Conservation (phyloP, 352 stramenopile genomes). For the Phytophthora boehmeriae region DNA sequence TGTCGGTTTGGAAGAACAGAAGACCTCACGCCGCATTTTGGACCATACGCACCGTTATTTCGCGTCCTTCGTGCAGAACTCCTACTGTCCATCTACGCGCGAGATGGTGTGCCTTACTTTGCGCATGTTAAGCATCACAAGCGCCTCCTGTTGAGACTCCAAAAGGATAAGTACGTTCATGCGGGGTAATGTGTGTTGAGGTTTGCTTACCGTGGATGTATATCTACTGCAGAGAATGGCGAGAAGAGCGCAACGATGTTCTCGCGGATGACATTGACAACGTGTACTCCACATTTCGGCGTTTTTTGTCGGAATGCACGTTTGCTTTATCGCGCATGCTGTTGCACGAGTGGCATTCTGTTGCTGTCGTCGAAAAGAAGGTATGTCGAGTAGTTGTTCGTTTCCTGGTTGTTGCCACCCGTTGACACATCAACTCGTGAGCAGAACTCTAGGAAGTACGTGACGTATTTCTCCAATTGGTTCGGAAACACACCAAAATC, state of each 20-base stretch:
- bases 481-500: constrained; percentile 61
- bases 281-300: constrained; percentile 57
- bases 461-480: constrained; percentile 75
- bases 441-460: constrained; percentile 76
- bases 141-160: constrained; percentile 51
- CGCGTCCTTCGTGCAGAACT: constrained; percentile 52
- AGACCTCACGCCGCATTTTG: constrained; percentile 63
- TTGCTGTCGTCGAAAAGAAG: constrained; percentile 65
- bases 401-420: background rate
- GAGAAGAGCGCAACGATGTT: constrained; percentile 60
- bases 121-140: constrained; percentile 70
- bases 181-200: background rate
- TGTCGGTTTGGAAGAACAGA: constrained; percentile 37
- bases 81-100: constrained; percentile 48
- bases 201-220: constrained; percentile 1
- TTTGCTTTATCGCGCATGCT: constrained; percentile 52
- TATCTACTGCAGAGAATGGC: constrained; percentile 28
- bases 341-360: constrained; percentile 73
- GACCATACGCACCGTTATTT: constrained; percentile 51
- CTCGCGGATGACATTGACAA: constrained; percentile 59
- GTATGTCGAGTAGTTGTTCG: constrained; percentile 26
- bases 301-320: constrained; percentile 56
- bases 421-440: background rate
- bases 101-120: constrained; percentile 55
- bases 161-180: constrained; percentile 47